Conservation (phyloP, 345 rosid species). For the Hypericum androsaemum region DNA sequence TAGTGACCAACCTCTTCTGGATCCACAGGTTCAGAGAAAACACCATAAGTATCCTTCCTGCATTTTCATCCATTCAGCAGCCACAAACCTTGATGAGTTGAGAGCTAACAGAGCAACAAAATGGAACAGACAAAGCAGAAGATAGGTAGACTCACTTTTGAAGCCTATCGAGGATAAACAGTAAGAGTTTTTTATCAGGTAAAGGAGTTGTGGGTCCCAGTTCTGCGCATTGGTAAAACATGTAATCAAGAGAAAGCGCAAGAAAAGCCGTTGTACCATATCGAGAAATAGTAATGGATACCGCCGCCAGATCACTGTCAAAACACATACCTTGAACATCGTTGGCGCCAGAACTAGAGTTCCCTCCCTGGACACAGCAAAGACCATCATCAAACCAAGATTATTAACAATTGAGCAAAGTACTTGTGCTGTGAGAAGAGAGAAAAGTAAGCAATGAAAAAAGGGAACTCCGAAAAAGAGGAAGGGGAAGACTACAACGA, state of each 20-base stretch:
- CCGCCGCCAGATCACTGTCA: neutral
- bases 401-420: neutral
- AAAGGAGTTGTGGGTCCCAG: constrained; percentile 92
- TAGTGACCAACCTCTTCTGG: constrained; percentile 53
- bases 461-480: neutral
- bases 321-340: constrained; percentile 1
- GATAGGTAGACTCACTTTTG: constrained; percentile 61
- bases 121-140: neutral
- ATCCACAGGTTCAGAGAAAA: constrained; percentile 91
- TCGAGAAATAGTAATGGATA: neutral
- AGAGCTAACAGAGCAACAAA: neutral
- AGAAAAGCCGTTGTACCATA: constrained; percentile 9
- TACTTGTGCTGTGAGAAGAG: too few species aligned
- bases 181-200: constrained; percentile 97
- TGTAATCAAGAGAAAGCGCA: constrained; percentile 21
- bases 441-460: neutral
- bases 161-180: constrained; percentile 98
- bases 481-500: neutral
- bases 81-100: constrained; percentile 1
- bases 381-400: neutral
- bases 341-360: neutral
- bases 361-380: neutral
- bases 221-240: constrained; percentile 51
- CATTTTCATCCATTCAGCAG: constrained; percentile 22
- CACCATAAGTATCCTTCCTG: constrained; percentile 95